These are phyloP conservation scores for Cardiosporidium cionae DNA, from an alignment of 169 alveolate species.

Conservation along the genomic window DNA sequence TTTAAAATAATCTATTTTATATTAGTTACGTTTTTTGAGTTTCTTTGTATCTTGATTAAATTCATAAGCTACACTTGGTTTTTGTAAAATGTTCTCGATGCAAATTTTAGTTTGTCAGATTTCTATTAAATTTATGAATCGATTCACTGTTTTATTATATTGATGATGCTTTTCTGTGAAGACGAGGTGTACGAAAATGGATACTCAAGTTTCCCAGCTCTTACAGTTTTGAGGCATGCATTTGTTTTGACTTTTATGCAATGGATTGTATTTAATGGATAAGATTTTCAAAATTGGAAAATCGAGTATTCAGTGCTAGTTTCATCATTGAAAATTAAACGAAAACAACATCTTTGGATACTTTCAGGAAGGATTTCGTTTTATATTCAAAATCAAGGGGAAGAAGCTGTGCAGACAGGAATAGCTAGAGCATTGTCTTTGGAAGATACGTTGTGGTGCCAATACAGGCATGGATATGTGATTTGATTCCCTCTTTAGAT, in stretches of 20 bases:
- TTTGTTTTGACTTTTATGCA: not conserved
- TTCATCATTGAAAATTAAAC: not conserved
- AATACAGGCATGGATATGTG: no score
- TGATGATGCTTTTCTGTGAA: not conserved
- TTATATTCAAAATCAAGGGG: constrained; percentile 89
- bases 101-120: not conserved
- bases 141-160: not conserved
- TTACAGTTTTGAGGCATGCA: not conserved
- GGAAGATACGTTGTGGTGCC: constrained; percentile 79
- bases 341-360: no score
- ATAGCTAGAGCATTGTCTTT: constrained; percentile 64
- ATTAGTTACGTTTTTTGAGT: not conserved
- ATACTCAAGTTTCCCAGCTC: not conserved
- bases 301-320: not conserved
- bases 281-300: not conserved
- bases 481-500: no score
- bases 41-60: not conserved
- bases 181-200: not conserved
- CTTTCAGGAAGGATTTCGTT: constrained; percentile 78
- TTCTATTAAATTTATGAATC: not conserved
- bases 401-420: constrained; percentile 88
- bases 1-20: not conserved
- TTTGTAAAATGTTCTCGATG: not conserved
- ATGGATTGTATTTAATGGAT: not conserved
- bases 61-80: not conserved